phyloP scores from a whole-genome alignment of 2,329 filamentous ascomycete genomes.

The Penicillium fuscoglaucum region DNA sequence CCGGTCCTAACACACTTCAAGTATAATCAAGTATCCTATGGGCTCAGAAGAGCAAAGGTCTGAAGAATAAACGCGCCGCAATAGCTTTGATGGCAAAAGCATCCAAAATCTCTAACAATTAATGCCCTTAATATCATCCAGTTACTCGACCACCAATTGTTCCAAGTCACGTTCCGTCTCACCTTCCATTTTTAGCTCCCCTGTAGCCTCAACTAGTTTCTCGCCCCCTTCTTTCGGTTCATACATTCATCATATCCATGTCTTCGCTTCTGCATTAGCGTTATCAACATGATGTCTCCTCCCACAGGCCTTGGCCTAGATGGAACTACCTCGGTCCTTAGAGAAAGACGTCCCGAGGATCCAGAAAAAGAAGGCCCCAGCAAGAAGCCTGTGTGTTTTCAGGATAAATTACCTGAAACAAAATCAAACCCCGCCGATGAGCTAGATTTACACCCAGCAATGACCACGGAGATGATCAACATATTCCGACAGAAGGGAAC shows the following conservation, averaged over 20 bases:
- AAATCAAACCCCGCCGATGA: background rate
- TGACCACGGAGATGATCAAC: background rate
- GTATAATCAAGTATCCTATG: background rate
- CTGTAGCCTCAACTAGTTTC: background rate
- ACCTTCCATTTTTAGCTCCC: background rate
- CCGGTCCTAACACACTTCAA: background rate
- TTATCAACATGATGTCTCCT: background rate
- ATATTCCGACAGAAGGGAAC: background rate
- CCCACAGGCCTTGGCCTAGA: background rate
- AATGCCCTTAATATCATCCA: background rate
- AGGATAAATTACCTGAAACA: background rate
- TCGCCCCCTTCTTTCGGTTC: background rate
- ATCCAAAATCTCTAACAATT: background rate
- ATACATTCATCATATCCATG: background rate
- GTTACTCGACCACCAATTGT: background rate
- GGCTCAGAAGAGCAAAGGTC: background rate
- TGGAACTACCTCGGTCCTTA: background rate
- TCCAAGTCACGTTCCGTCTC: background rate
- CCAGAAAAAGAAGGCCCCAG: background rate
- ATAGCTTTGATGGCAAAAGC: background rate
- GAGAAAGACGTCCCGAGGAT: background rate
- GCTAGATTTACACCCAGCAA: background rate
- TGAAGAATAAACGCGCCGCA: background rate
- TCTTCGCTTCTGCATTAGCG: background rate
- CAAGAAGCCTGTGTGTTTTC: too few relatives aligned